phyloP scores from a whole-genome alignment of 1,284 basidiomycete species.

The Inonotus hispidus region DNA sequence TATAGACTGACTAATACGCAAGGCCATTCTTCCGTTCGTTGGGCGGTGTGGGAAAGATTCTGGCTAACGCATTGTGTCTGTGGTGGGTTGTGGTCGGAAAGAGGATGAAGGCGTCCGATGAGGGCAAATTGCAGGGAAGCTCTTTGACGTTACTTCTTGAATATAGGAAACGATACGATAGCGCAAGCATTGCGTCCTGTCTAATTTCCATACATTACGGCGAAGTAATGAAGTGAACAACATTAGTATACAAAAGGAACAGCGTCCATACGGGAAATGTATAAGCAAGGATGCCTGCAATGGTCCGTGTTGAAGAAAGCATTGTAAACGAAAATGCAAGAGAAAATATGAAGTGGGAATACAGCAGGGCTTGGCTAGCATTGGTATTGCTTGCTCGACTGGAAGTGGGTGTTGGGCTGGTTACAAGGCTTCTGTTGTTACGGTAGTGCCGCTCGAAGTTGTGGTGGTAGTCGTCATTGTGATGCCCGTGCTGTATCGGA shows the following conservation, averaged over 20 bases:
- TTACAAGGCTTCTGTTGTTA: background rate
- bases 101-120: background rate
- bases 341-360: background rate
- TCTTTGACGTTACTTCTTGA: background rate
- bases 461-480: slow-evolving; percentile 17
- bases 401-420: background rate
- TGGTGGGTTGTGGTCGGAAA: background rate
- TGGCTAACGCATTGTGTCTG: slow-evolving; percentile 33
- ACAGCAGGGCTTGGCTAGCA: background rate
- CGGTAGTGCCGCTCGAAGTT: background rate
- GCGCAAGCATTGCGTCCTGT: too few relatives aligned
- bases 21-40: slow-evolving; percentile 37
- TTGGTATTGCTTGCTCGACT: background rate
- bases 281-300: background rate
- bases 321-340: background rate
- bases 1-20: slow-evolving; percentile 26
- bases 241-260: background rate
- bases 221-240: too few relatives aligned
- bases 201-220: background rate
- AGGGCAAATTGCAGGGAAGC: too few relatives aligned
- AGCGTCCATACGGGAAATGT: background rate
- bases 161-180: background rate
- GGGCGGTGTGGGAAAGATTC: slow-evolving; percentile 57
- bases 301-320: background rate
- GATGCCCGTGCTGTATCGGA: slow-evolving; percentile 16